These are phyloP conservation scores for Sisymbrium altissimum DNA, from an alignment of 345 rosid genomes.

Conservation along the genomic window DNA sequence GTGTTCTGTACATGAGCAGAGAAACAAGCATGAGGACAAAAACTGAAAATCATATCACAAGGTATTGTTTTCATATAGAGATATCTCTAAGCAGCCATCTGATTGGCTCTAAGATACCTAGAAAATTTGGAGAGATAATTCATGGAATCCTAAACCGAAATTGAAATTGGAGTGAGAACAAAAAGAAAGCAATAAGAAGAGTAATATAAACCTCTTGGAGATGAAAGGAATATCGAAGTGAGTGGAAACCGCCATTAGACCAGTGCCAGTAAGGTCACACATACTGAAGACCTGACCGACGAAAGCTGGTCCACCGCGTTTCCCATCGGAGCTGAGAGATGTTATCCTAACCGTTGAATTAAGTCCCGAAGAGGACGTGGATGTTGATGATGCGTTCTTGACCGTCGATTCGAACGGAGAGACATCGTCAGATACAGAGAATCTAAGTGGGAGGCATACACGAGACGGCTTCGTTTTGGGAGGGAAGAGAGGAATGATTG, in stretches of 20 bases:
- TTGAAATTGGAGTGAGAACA: background rate
- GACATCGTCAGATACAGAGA: conserved; percentile 45
- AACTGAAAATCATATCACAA: too few species aligned
- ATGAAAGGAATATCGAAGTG: conserved; percentile 89
- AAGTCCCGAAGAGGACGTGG: conserved; percentile 53
- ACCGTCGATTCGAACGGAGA: conserved; percentile 46
- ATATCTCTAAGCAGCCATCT: background rate
- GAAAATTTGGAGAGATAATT: background rate
- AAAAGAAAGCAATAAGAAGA: background rate
- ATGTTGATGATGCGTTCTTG: conserved; percentile 40
- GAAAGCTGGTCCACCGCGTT: conserved; percentile 87
- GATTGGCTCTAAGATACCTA: background rate
- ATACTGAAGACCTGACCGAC: conserved; percentile 96
- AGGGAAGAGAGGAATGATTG: conserved; percentile 43
- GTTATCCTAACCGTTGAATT: conserved; percentile 79
- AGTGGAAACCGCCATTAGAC: conserved; percentile 94
- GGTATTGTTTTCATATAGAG: too few species aligned
- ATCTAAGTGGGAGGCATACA: conserved; percentile 48
- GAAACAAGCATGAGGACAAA: conserved; percentile 2
- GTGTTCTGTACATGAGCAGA: conserved; percentile 51
- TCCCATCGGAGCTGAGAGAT: conserved; percentile 61
- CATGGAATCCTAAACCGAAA: background rate
- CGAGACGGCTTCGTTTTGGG: conserved; percentile 42
- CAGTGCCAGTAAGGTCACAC: conserved; percentile 97
- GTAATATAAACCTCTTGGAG: conserved; percentile 54